A percentile compares a stretch with the other conserved stretches of the same genome.
Conservation (phyloP, 2,329 filamentous ascomycete species). For the Colletotrichum trifolii region DNA sequence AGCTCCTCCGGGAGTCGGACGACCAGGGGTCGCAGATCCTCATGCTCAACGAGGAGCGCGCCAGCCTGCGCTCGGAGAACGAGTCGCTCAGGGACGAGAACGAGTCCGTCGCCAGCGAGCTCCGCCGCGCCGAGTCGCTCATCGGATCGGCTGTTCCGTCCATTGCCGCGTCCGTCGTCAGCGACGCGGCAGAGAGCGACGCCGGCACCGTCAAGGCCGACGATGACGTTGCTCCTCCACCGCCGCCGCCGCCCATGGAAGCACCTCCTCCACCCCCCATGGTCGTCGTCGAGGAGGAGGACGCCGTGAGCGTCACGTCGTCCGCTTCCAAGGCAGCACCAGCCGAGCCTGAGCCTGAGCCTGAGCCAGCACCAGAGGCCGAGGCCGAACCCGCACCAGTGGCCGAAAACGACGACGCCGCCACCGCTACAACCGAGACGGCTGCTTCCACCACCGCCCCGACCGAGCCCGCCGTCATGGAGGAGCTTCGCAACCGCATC, state of each 20-base stretch:
- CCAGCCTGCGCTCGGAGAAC: slow-evolving; percentile 30
- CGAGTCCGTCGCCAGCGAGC: slow-evolving; percentile 32
- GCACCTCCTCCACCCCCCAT: slow-evolving; percentile 12
- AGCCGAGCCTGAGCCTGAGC: not conserved
- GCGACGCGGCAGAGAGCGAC: slow-evolving; percentile 15
- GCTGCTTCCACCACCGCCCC: not conserved
- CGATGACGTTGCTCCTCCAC: slow-evolving; percentile 11
- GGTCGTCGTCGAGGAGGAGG: slow-evolving; percentile 22
- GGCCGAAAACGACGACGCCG: slow-evolving; percentile 6
- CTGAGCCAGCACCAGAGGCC: slow-evolving; percentile 7
- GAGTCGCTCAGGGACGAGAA: slow-evolving; percentile 34
- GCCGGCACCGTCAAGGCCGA: slow-evolving; percentile 31
- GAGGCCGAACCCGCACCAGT: slow-evolving; percentile 12
- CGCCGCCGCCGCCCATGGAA: slow-evolving; percentile 6
- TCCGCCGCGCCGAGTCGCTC: slow-evolving; percentile 30
- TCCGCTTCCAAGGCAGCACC: not conserved
- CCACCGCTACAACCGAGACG: slow-evolving; percentile 17
- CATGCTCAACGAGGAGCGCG: slow-evolving; percentile 29
- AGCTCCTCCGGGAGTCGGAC: slow-evolving; percentile 34
- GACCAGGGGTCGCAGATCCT: slow-evolving; percentile 34
- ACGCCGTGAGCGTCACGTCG: slow-evolving; percentile 12
- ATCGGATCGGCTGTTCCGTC: slow-evolving; percentile 28
- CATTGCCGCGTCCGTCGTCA: slow-evolving; percentile 8
- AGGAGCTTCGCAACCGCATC: slow-evolving; percentile 34
- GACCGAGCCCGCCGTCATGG: slow-evolving; percentile 20